These are phyloP conservation scores for Cicer pinnatifidum DNA, from an alignment of 306 rosid genomes.

Conservation along the genomic window DNA sequence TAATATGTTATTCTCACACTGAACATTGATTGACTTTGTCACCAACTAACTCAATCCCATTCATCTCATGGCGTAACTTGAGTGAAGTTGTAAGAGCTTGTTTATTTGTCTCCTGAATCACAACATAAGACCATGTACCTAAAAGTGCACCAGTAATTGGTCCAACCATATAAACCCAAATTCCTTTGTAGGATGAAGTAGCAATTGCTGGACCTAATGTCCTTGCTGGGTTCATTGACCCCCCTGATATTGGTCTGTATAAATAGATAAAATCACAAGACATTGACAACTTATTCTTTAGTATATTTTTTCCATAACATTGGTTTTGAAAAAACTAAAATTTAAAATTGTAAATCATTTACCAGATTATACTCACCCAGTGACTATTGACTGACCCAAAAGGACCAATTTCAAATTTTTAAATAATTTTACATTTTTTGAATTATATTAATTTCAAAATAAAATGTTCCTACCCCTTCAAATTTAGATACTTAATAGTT, in stretches of 20 bases:
- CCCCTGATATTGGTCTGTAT: conserved; percentile 83
- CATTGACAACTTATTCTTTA: conserved; percentile 16
- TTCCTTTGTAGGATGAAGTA: conserved; percentile 56
- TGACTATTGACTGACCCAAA: not conserved
- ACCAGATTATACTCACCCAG: not conserved
- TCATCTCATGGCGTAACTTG: conserved; percentile 45
- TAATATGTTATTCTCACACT: conserved; percentile 38
- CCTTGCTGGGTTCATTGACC: conserved; percentile 94
- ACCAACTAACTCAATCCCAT: conserved; percentile 34
- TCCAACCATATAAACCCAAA: conserved; percentile 76
- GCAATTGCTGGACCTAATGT: conserved; percentile 85
- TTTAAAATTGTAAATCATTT: not conserved
- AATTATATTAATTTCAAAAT: not conserved
- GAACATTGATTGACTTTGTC: conserved; percentile 20
- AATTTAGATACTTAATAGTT: not conserved
- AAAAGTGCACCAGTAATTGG: conserved; percentile 71
- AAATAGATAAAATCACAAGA: not conserved
- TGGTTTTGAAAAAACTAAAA: not conserved
- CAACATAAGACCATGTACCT: conserved; percentile 67
- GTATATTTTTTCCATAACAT: not conserved
- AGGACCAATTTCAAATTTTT: not conserved
- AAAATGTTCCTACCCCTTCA: not conserved
- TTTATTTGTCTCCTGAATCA: conserved; percentile 54
- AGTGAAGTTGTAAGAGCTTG: conserved; percentile 34
- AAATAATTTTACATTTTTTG: not conserved